These are phyloP conservation scores for Hymenoscyphus albidus DNA, from an alignment of 2,329 filamentous ascomycete genomes.

Conservation along the genomic window DNA sequence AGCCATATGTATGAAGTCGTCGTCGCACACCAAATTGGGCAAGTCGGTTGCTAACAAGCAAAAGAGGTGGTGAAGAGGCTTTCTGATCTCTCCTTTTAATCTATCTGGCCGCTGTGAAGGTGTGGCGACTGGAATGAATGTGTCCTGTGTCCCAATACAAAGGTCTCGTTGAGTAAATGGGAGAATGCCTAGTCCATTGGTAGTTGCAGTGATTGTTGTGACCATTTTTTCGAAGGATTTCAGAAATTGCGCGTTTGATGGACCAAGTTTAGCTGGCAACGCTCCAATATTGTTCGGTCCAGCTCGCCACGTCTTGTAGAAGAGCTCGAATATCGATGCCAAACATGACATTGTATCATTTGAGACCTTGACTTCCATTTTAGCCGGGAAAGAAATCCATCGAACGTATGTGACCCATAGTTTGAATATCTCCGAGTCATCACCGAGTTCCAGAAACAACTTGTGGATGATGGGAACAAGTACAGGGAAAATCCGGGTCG, in stretches of 20 bases:
- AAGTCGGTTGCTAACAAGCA: conserved; percentile 45
- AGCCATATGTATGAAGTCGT: conserved; percentile 36
- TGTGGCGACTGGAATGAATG: conserved; percentile 60
- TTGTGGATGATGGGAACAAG: conserved; percentile 57
- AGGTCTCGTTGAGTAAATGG: conserved; percentile 62
- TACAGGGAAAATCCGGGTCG: conserved; percentile 59
- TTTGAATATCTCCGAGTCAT: conserved; percentile 50
- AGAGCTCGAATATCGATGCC: conserved; percentile 63
- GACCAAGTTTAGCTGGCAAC: conserved; percentile 24
- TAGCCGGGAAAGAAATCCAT: conserved; percentile 63
- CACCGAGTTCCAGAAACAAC: conserved; percentile 59
- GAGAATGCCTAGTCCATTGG: conserved; percentile 51
- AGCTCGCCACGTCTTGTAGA: conserved; percentile 65
- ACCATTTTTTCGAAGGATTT: conserved; percentile 51
- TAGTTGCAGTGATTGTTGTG: conserved; percentile 45
- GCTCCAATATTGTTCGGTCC: conserved; percentile 39
- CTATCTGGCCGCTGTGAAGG: conserved; percentile 57
- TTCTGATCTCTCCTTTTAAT: conserved; percentile 47
- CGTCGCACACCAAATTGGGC: conserved; percentile 26
- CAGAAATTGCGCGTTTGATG: conserved; percentile 46
- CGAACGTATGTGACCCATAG: conserved; percentile 61
- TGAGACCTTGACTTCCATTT: conserved; percentile 86
- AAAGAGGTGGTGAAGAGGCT: conserved; percentile 64
- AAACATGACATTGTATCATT: conserved; percentile 78
- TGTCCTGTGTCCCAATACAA: conserved; percentile 48